Evolutionary conservation across 257 asterid species (phyloP), one percentile per base, ranked within the genome.

Genomic region (Euphrasia confusa): DNA sequence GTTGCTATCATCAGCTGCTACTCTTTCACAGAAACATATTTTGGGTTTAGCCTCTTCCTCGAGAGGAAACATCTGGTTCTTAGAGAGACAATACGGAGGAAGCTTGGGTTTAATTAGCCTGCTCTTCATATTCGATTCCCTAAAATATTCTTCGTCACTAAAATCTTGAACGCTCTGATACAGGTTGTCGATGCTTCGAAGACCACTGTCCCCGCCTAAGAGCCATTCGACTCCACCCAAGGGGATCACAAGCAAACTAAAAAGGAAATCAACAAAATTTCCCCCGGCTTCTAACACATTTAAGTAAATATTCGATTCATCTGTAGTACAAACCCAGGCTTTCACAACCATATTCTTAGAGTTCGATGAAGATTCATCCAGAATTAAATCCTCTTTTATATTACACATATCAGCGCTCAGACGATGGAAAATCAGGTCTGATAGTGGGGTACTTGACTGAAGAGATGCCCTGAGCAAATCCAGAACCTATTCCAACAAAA

Each of bases 121-220:
- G 7, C 40, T 35, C 2, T 35, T 35, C 17, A 49, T 49, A 13
- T 49, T 26, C 26, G n/a, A 0, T 10, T 4, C 7, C 8, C 24
- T 13, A 4, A 55, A 55, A 15, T 13, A 55, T 11, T 35, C 11
- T 4, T 28, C 40, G 4, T 55, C 33, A 7, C 6, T 1, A 35
- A 2, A 35, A 35, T 35, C 2, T 2, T 10, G 10, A 10, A 60
- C 21, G 49, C 73, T 69, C 13, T 7, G 18, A 5, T 55, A 64
- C 7, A 76, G 40, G 52, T 72, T 76, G 64, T 76, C 67, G 4
- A 72, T 14, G 45, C 30, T 57, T 17, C 28, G 65, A 4, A 66
- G 55, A 30, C 12, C 2, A 10, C 65, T 68, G 39, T 64, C 52
- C 7, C 71, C 27, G 17, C 9, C 60, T 26, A 72, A 1, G 39